Base-by-base conservation (phyloP, 2,329 filamentous ascomycete species). In the Botrytis porri region DNA sequence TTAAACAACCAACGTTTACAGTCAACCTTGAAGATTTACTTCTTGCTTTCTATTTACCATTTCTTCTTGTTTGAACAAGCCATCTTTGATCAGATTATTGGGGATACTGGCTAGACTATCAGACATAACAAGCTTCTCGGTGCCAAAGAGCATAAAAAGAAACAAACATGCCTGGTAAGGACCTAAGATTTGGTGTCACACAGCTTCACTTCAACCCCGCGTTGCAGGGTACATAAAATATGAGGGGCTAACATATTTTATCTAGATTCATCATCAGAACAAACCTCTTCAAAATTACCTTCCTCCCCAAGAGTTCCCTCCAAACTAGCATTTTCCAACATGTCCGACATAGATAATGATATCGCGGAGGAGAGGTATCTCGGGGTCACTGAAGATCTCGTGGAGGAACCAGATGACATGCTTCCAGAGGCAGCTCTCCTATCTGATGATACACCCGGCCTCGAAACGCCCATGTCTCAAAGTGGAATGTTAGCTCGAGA, bases 401-500 rank as follows among this genome's bases (percentile, higher is more conserved):
- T 71, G 72, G 74, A 77, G 41, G 74, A 77, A 43, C 64, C 70
- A 66, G 37, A 73, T 25, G 75, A 77, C 48, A 71, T 80, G 76
- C 77, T 80, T 54, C 80, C 79, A 64, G 76, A 78, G 57, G 75
- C 79, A 54, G 78, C 79, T 51, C 67, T 80, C 57, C 54, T 62
- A 35, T 64, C 75, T 64, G 78, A 78, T 43, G 75, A 73, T 8
- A 77, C 74, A 1, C 77, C 79, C 41, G 77, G 76, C 45, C 71
- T 73, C 22, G 75, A 67, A 41, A 78, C 78, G 5, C 76, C 77
- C 22, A 74, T 76, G 32, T 74, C 75, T n/a, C 69, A 73, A 60
- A 72, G 75, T 64, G 75, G 88, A 71, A 88, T 91, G 85, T 84
- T 91, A 16, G 84, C 85, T 35, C 85, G 89, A 75, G 89, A 91